A percentile compares a stretch with the other conserved stretches of the same genome.
Conservation (phyloP, 106 monocot genomes). For the Dactylorhiza incarnata region DNA sequence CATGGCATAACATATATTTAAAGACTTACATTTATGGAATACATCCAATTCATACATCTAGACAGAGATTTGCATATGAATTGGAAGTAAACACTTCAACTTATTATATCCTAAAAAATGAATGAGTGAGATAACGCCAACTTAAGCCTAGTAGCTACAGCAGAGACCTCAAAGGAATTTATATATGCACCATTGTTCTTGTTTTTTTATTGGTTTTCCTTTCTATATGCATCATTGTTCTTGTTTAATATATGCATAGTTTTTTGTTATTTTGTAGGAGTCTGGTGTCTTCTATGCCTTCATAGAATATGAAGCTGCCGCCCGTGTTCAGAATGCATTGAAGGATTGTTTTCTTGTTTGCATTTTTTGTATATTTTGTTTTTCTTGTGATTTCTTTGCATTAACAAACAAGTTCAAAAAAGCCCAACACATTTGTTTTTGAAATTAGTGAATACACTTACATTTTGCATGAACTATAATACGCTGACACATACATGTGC, state of each 20-base stretch:
- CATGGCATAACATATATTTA: background rate
- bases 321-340: slow-evolving; percentile 64
- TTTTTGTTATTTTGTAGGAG: no score
- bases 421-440: no score
- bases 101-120: background rate
- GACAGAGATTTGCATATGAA: background rate
- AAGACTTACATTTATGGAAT: background rate
- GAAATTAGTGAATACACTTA: no score
- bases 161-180: background rate
- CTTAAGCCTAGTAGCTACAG: background rate
- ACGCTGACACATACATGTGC: no score
- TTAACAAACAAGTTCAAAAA: no score
- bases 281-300: slow-evolving; percentile 77
- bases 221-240: no score
- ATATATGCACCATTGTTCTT: no score
- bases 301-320: slow-evolving; percentile 67
- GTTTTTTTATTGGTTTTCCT: no score
- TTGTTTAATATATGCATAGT: no score
- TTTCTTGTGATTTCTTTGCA: background rate
- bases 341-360: slow-evolving; percentile 22
- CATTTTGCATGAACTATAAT: no score
- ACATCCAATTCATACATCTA: background rate
- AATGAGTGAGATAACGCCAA: background rate
- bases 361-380: background rate
- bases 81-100: background rate